Base-by-base conservation (phyloP, 2,329 filamentous ascomycete species). In the Amauroascus verrucosus region DNA sequence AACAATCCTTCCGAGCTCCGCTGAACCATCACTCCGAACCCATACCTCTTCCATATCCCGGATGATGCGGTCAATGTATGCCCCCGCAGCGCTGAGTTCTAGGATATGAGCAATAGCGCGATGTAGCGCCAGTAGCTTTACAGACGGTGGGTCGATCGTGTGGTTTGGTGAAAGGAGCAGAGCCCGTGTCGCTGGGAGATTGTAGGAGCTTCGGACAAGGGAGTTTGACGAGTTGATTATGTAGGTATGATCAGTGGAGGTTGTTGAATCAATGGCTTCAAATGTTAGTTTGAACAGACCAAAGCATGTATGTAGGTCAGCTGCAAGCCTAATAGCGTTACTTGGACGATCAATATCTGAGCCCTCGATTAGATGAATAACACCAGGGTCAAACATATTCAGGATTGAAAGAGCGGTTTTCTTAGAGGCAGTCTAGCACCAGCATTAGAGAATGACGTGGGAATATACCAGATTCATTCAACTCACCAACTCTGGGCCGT, bases 331-430 rank as follows among this genome's bases (percentile, higher is more conserved):
- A n/a, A 71, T 59, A 18, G 70, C 70, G 57, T 75, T 74, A 20
- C 59, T 58, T 30, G 69, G 67, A 48, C 32, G 8, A 35, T 35
- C 14, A 35, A 35, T 35, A 35, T 35, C 14, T 35, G 32, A 35
- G 32, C 32, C 26, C 26, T 30, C 26, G 47, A 73, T 72, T 1
- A 72, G 47, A 57, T 67, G 59, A 9, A 60, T 61, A 28, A 67
- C 61, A 30, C 64, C 65, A 33, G 46, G 58, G 54, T 74, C 69
- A 54, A 74, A 72, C 69, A 74, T 73, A 30, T 72, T 70, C 1
- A 73, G 64, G 40, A 73, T 67, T 18, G 61, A 58, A 8, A 73
- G 59, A 11, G 67, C 65, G 64, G 60, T 61, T 66, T 53, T 57
- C 18, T 67, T 67, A 16, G 62, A 63, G 18, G 59, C 58, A 18